Percentiles rank a stretch among this genome's conserved stretches.
phyloP scores from a whole-genome alignment of 352 stramenopile genomes.

The Aphanomyces stellatus region DNA sequence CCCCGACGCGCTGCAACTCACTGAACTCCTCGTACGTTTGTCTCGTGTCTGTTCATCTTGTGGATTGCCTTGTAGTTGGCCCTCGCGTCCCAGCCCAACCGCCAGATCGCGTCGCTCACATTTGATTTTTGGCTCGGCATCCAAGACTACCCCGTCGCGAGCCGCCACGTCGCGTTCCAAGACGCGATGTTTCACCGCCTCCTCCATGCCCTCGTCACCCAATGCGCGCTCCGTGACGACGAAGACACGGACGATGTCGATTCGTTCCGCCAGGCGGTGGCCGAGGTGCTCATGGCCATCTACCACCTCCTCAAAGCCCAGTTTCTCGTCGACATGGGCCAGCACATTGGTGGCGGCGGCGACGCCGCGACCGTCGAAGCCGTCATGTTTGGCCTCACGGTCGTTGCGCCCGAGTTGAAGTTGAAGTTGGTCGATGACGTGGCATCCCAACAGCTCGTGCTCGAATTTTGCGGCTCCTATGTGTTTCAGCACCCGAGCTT shows the following conservation, averaged over 20 bases:
- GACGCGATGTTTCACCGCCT: slow-evolving; percentile 15
- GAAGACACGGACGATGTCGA: slow-evolving; percentile 1
- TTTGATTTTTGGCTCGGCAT: slow-evolving; percentile 15
- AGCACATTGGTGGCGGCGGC: not conserved
- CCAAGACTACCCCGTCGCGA: slow-evolving; percentile 17
- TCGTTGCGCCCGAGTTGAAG: slow-evolving; percentile 5
- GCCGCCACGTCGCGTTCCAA: slow-evolving; percentile 3
- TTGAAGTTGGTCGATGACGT: not conserved
- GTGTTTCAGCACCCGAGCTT: slow-evolving; percentile 1
- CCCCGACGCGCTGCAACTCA: slow-evolving; percentile 1
- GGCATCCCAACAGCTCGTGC: not conserved
- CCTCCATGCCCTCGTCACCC: slow-evolving; percentile 8
- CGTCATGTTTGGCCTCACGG: slow-evolving; percentile 10
- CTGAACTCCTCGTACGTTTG: slow-evolving; percentile 9
- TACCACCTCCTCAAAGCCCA: slow-evolving; percentile 11
- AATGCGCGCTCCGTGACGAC: not conserved
- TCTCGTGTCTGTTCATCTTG: not conserved
- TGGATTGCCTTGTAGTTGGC: not conserved
- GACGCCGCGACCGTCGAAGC: not conserved
- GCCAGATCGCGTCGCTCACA: slow-evolving; percentile 8
- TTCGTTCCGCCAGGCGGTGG: not conserved
- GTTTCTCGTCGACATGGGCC: not conserved
- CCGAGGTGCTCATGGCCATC: slow-evolving; percentile 10
- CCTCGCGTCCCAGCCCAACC: slow-evolving; percentile 7
- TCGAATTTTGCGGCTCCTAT: not conserved